These are phyloP conservation scores for Vachellia collinsii DNA, from an alignment of 306 rosid genomes.

Conservation along the genomic window DNA sequence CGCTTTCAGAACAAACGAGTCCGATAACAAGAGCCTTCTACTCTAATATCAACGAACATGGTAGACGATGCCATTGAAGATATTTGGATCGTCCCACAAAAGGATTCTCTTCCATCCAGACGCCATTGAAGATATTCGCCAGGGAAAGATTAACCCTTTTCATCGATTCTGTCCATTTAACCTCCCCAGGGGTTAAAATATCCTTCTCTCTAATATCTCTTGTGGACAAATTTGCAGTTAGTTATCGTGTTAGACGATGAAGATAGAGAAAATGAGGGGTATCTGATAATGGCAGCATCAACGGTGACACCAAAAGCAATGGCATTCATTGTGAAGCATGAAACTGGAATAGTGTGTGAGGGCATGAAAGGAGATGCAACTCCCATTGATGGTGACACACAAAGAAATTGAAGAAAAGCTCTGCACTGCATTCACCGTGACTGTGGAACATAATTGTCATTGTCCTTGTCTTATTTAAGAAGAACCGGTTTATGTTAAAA, in stretches of 20 bases:
- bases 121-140: conserved; percentile 45
- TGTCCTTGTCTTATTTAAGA: neutral
- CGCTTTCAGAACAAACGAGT: conserved; percentile 38
- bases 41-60: conserved; percentile 39
- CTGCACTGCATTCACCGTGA: conserved; percentile 46
- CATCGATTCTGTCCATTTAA: neutral
- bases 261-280: conserved; percentile 53
- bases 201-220: neutral
- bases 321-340: conserved; percentile 46
- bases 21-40: conserved; percentile 30
- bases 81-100: conserved; percentile 39
- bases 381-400: conserved; percentile 45
- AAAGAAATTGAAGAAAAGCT: conserved; percentile 46
- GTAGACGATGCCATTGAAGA: too few relatives aligned
- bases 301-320: conserved; percentile 43
- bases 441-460: conserved; percentile 34
- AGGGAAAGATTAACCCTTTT: conserved; percentile 43
- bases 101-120: conserved; percentile 44
- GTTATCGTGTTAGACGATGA: conserved; percentile 51
- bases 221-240: conserved; percentile 39
- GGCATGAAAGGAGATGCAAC: conserved; percentile 49
- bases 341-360: conserved; percentile 50
- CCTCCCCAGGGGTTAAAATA: neutral
- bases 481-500: neutral
- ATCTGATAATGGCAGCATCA: conserved; percentile 47